Evolutionary conservation across 2,329 filamentous ascomycete genomes (phyloP).

Genomic region (Alternaria consortialis): DNA sequence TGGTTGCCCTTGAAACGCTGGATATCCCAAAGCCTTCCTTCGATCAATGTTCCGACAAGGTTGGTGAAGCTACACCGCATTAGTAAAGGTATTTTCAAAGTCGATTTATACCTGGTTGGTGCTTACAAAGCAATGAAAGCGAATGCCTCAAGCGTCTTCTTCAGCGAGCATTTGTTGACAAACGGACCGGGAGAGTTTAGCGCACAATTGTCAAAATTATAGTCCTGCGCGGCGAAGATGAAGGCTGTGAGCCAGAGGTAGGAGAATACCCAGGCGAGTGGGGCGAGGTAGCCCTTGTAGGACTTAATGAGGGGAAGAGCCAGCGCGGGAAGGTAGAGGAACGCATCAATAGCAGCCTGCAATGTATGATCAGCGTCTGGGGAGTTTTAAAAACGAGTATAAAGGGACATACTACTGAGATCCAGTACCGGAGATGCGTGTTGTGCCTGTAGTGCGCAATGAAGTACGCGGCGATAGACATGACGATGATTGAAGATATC

Average conservation of each 20-base stretch:
- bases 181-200: slow-evolving; percentile 16
- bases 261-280: slow-evolving; percentile 27
- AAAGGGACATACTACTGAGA: slow-evolving; percentile 19
- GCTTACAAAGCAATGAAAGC: slow-evolving; percentile 38
- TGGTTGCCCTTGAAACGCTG: slow-evolving; percentile 11
- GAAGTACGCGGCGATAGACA: slow-evolving; percentile 31
- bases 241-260: slow-evolving; percentile 41
- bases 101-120: background rate
- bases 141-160: slow-evolving; percentile 34
- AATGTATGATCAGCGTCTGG: background rate
- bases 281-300: slow-evolving; percentile 35
- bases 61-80: slow-evolving; percentile 26
- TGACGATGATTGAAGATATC: slow-evolving; percentile 28
- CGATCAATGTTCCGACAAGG: slow-evolving; percentile 28
- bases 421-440: slow-evolving; percentile 32
- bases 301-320: slow-evolving; percentile 21
- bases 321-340: slow-evolving; percentile 26
- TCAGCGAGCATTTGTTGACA: slow-evolving; percentile 26
- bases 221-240: slow-evolving; percentile 35
- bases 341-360: slow-evolving; percentile 23
- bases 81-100: background rate
- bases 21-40: slow-evolving; percentile 27
- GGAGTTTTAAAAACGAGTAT: background rate
- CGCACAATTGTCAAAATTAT: slow-evolving; percentile 21
- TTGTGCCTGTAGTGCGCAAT: slow-evolving; percentile 21